These are phyloP conservation scores for Lactarius quietus DNA, from an alignment of 768 basidiomycete species.

Conservation along the genomic window DNA sequence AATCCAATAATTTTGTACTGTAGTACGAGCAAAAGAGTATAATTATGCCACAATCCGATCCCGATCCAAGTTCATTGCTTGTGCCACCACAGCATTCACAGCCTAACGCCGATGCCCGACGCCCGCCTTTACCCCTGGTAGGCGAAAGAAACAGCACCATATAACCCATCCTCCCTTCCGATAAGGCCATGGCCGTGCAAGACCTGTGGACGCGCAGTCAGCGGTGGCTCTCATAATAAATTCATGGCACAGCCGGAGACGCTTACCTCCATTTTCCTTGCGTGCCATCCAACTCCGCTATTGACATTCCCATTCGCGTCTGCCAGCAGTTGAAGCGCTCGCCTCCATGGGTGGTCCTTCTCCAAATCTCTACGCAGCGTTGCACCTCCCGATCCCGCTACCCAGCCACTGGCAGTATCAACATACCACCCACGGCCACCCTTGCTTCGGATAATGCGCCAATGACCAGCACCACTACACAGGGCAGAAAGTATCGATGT, in stretches of 20 bases:
- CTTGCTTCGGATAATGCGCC: slow-evolving; percentile 89
- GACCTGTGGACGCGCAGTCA: slow-evolving; percentile 34
- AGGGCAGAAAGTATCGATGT: slow-evolving; percentile 64
- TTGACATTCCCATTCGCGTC: slow-evolving; percentile 86
- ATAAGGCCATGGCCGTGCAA: slow-evolving; percentile 88
- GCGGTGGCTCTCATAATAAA: slow-evolving; percentile 6
- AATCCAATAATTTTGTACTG: background rate
- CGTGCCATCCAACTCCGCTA: slow-evolving; percentile 92
- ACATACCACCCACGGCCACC: slow-evolving; percentile 96
- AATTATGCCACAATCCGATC: background rate
- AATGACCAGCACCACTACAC: slow-evolving; percentile 76
- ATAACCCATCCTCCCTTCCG: slow-evolving; percentile 89
- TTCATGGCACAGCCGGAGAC: background rate
- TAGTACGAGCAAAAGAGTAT: background rate
- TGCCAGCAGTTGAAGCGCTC: slow-evolving; percentile 68
- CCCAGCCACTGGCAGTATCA: slow-evolving; percentile 83
- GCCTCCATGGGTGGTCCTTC: slow-evolving; percentile 60
- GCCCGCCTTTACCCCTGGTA: slow-evolving; percentile 69
- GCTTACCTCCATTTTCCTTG: slow-evolving; percentile 72
- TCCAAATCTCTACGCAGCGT: slow-evolving; percentile 40
- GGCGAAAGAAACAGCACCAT: slow-evolving; percentile 91
- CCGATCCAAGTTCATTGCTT: slow-evolving; percentile 1
- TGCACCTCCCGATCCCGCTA: slow-evolving; percentile 39
- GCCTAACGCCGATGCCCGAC: background rate
- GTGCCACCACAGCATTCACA: background rate